Base-by-base conservation (phyloP, 2,329 filamentous ascomycete genomes). In the Alternaria triticina region DNA sequence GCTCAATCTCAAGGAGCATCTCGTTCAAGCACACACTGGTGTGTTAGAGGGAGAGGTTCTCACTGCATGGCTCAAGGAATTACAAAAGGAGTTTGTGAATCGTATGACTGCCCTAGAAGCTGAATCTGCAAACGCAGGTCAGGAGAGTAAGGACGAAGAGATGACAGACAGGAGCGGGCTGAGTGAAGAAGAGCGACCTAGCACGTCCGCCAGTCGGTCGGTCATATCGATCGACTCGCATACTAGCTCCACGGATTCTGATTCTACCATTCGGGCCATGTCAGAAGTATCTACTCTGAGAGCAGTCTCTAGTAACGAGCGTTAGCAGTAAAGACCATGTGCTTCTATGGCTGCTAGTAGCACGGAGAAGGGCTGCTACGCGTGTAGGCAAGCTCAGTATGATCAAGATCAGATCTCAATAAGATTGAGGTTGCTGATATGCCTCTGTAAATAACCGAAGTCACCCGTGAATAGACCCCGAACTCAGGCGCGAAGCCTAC, bases 31-130 rank as follows among this genome's bases (percentile, higher is more conserved):
- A 0, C 82, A 84, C 1, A 83, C 88, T 15, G 90, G 90, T 0
- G 84, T 82, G 0, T 90, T 94, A 83, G 84, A 90, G 30, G 88
- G 90, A 1, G 84, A 86, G 3, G 84, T 87, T 0, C 80, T 97
- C 28, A 81, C 83, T 20, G 82, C 81, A 47, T 94, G 92, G 85
- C 78, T 96, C 47, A 83, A 81, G 58, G 86, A 86, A 64, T 78
- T 96, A 12, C 92, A 95, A 75, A 86, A 86, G 52, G 92, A 96
- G 57, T 97, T 97, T 72, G 85, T 91, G 8, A 70, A 84, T 5
- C 83, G 87, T 8, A 94, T 97, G 92, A 85, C 87, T 22, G 85
- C 84, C 2, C 86, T 94, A 27, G 88, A 92, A 47, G 75, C 75
- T n/a, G 80, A 83, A 57, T 74, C 70, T 11, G 63, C 63, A 25